Conservation (phyloP, 2,329 filamentous ascomycete species). For the Penicillium sp. region DNA sequence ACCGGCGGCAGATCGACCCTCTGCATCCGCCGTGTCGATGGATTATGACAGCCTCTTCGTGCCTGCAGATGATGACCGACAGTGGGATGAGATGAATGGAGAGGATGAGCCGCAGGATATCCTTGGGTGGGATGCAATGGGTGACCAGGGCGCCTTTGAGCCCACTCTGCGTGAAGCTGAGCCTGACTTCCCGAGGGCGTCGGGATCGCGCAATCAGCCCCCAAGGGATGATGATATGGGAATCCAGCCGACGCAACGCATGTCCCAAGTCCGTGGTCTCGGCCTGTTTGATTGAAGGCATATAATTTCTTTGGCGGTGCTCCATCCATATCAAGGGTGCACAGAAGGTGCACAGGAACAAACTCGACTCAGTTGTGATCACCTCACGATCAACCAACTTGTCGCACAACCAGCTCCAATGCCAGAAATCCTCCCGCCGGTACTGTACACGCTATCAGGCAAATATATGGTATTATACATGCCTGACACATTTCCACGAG, state of each 20-base stretch:
- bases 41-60: conserved; percentile 61
- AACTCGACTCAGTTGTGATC: conserved; percentile 6
- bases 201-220: conserved; percentile 13
- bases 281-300: conserved; percentile 45
- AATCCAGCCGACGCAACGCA: conserved; percentile 49
- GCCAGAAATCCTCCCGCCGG: conserved; percentile 47
- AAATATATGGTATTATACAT: conserved; percentile 66
- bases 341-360: background rate
- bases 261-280: conserved; percentile 45
- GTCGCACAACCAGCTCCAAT: conserved; percentile 89
- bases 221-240: conserved; percentile 39
- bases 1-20: conserved; percentile 27
- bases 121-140: conserved; percentile 60
- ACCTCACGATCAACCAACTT: conserved; percentile 64
- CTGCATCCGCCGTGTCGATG: conserved; percentile 30
- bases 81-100: conserved; percentile 60
- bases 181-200: conserved; percentile 19
- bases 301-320: too few relatives aligned
- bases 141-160: conserved; percentile 41
- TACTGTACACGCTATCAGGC: conserved; percentile 49
- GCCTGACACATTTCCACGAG: conserved; percentile 65
- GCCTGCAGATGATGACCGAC: conserved; percentile 57
- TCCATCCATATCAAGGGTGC: too few relatives aligned
- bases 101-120: conserved; percentile 57
- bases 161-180: conserved; percentile 37